Evolutionary conservation across 1,139 yeast species (phyloP), one percentile per base, ranked within the genome.

Genomic region (Ogataea hybrid): DNA sequence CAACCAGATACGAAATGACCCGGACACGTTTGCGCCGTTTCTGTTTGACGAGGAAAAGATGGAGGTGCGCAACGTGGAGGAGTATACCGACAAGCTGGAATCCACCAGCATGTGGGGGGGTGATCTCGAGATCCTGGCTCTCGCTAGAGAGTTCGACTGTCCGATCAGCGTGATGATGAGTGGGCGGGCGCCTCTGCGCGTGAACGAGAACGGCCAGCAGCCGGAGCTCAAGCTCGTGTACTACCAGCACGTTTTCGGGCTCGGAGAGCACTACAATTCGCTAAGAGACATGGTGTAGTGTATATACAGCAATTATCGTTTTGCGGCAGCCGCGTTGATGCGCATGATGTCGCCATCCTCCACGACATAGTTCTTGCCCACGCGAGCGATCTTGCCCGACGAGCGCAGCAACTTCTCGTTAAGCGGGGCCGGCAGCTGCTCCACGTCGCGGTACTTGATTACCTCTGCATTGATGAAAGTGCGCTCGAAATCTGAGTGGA

Each of bases 211-310:
- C 0, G 78, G 73, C 1, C 43, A 50, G 4, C 63, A 66, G 11
- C 74, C 77, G 0, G 84, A 74, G 54, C 67, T 90, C 52, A 77
- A 75, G 48, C 61, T 92, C 48, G 96, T 88, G 0, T 90, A 82
- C 60, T 92, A 86, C 61, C 84, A 83, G 62, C 95, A 89, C 61
- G 77, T 81, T 25, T 90, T 80, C 61, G 95, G 96, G 0, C 71
- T 92, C 31, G 97, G 97, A 31, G 97, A 90, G 65, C 98, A 92
- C 65, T 92, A 92, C 63, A 90, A 92, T 61, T 87, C 97, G 4
- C 67, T 89, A 42, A 73, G 82, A 46, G 86, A 81, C 33, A 37
- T 14, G 12, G 35, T 33, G 12, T 20, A 18, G 20, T 23, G 15
- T 36, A 29, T 39, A 11, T 39, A 35, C 35, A 42, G 22, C 20